Evolutionary conservation across 345 rosid genomes (phyloP).

Genomic region (Gossypium herbaceum): DNA sequence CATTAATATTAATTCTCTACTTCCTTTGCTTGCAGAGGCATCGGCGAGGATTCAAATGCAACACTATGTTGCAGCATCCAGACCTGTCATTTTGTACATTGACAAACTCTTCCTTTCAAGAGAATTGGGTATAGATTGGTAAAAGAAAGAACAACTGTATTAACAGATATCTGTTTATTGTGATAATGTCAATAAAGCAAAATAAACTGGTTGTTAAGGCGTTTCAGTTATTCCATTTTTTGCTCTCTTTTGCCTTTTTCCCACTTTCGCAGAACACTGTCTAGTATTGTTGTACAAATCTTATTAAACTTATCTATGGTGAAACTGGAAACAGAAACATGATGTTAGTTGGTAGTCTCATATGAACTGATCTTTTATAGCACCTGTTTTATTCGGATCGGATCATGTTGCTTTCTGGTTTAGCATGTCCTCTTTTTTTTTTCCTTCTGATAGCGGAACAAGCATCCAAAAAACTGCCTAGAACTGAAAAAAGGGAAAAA

Average conservation of each 20-base stretch:
- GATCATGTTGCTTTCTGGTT: background rate
- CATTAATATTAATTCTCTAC: too few relatives aligned
- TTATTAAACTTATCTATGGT: background rate
- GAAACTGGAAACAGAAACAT: background rate
- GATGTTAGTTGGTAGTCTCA: background rate
- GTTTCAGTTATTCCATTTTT: background rate
- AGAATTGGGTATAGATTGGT: slow-evolving; percentile 87
- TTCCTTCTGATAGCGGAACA: too few relatives aligned
- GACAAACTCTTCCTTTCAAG: slow-evolving; percentile 64
- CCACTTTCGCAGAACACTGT: background rate
- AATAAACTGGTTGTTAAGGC: background rate
- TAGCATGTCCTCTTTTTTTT: too few relatives aligned
- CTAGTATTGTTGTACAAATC: background rate
- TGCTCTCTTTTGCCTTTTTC: background rate
- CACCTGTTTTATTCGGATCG: background rate
- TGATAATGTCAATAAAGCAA: background rate
- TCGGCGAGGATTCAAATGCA: slow-evolving; percentile 76
- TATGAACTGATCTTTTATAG: background rate
- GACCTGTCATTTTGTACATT: slow-evolving; percentile 53
- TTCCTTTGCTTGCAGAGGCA: slow-evolving; percentile 41
- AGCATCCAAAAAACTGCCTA: too few relatives aligned
- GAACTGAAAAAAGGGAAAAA: too few relatives aligned
- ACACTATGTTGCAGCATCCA: slow-evolving; percentile 50
- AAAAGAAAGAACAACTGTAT: slow-evolving; percentile 13
- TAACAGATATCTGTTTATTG: background rate